phyloP scores from a whole-genome alignment of 179 eudicot genomes.

The Beta macrorhiza region DNA sequence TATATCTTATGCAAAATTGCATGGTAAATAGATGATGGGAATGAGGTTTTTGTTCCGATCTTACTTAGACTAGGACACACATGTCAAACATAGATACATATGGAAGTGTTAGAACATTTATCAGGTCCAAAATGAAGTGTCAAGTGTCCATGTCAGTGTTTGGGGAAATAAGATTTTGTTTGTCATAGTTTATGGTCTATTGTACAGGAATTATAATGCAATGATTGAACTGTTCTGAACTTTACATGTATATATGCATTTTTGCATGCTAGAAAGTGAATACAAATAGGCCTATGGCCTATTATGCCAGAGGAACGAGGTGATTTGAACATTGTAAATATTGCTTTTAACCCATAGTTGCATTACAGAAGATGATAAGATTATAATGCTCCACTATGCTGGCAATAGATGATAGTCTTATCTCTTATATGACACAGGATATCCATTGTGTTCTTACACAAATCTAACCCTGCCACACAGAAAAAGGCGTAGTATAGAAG shows the following conservation, averaged over 20 bases:
- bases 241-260: not conserved
- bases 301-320: not conserved
- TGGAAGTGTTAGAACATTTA: not conserved
- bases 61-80: not conserved
- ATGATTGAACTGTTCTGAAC: not conserved
- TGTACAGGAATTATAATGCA: not conserved
- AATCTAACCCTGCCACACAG: not conserved
- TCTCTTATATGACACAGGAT: not conserved
- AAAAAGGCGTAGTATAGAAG: not conserved
- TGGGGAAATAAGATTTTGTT: not conserved
- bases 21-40: not conserved
- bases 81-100: not conserved
- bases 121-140: not conserved
- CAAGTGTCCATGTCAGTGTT: not conserved
- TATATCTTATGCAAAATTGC: not conserved
- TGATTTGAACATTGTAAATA: not conserved
- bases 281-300: not conserved
- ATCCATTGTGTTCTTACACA: not conserved
- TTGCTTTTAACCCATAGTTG: not conserved
- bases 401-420: not conserved
- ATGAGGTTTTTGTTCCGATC: not conserved
- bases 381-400: not conserved
- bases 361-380: not conserved
- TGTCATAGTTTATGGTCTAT: not conserved
- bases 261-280: not conserved